A percentile compares a stretch with the other conserved stretches of the same genome.
These are phyloP conservation scores for Ceriops tagal DNA, from an alignment of 345 rosid genomes.

Conservation along the genomic window DNA sequence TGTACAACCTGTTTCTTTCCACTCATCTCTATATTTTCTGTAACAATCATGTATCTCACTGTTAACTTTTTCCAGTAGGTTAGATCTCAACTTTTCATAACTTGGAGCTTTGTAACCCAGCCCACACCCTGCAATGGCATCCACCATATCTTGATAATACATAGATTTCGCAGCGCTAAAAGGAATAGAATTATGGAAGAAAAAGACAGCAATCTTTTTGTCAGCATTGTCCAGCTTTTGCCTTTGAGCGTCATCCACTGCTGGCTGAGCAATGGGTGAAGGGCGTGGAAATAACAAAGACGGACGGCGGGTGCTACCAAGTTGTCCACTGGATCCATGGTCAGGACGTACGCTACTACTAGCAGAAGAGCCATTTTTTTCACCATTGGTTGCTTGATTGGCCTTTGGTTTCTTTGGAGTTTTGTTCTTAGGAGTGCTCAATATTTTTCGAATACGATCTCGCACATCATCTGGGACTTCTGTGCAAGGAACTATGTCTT, in stretches of 20 bases:
- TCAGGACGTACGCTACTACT: constrained; percentile 44
- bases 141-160: constrained; percentile 27
- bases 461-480: constrained; percentile 48
- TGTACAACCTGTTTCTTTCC: constrained; percentile 31
- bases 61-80: constrained; percentile 20
- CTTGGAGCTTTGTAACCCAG: constrained; percentile 26
- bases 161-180: constrained; percentile 21
- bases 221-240: constrained; percentile 41
- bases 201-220: constrained; percentile 22
- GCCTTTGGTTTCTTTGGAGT: constrained; percentile 38
- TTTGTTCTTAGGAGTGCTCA: constrained; percentile 49
- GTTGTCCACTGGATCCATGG: constrained; percentile 43
- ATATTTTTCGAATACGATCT: constrained; percentile 38
- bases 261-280: constrained; percentile 28
- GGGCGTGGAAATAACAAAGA: constrained; percentile 37
- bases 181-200: constrained; percentile 24
- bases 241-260: constrained; percentile 34
- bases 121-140: constrained; percentile 27
- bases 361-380: constrained; percentile 44
- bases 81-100: constrained; percentile 22
- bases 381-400: constrained; percentile 36
- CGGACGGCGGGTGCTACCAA: constrained; percentile 43
- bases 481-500: constrained; percentile 51
- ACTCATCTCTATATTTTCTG: constrained; percentile 23
- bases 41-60: constrained; percentile 19